A percentile compares a stretch with the other conserved stretches of the same genome.
Conservation (phyloP, 169 alveolate genomes). For the Eimeria falciformis region DNA sequence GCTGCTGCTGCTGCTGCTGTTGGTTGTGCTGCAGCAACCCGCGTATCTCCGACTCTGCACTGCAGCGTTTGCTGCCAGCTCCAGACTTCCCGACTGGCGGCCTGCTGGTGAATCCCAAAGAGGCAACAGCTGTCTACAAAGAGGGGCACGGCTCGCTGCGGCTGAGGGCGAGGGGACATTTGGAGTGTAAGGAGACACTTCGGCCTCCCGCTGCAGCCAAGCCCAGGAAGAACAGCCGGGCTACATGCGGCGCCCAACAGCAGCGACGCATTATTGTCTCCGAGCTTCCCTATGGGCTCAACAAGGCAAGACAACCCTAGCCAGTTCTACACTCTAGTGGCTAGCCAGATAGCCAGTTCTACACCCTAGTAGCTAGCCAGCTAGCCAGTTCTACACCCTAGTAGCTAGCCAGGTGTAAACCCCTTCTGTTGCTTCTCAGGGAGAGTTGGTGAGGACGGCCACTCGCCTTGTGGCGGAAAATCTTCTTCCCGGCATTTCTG, state of each 20-base stretch:
- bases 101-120: constrained; percentile 80
- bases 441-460: constrained; percentile 53
- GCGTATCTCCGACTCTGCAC: constrained; percentile 78
- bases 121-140: constrained; percentile 80
- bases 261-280: constrained; percentile 71
- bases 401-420: no score
- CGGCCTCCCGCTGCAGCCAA: background rate
- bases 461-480: background rate
- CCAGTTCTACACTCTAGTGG: no score
- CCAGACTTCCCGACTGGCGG: constrained; percentile 93
- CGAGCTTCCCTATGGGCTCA: constrained; percentile 81
- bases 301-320: no score
- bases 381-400: no score
- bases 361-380: no score
- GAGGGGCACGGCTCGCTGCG: constrained; percentile 86
- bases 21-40: constrained; percentile 76
- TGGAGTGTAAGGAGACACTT: background rate
- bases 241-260: constrained; percentile 36
- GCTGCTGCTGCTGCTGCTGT: constrained; percentile 66
- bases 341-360: no score
- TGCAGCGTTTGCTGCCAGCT: constrained; percentile 82
- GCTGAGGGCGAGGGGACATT: constrained; percentile 76
- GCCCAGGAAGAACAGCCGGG: background rate
- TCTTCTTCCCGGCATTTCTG: background rate
- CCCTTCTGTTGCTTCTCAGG: constrained; percentile 31